Base-by-base conservation (phyloP, 2,329 filamentous ascomycete genomes). In the Dactylonectria estremocensis region DNA sequence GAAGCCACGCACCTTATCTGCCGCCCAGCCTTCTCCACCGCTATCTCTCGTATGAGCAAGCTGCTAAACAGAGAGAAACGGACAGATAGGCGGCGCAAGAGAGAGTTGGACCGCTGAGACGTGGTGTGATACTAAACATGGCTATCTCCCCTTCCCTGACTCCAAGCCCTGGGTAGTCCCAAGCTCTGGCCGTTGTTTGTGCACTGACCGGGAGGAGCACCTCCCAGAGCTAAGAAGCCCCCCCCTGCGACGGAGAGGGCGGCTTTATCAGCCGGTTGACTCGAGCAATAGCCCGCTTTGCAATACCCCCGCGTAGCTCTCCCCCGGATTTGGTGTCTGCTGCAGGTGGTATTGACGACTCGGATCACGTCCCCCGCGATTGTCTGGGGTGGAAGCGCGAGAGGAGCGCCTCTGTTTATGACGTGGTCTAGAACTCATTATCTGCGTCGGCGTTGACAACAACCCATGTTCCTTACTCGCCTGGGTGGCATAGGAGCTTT, bases 381-480 rank as follows among this genome's bases (percentile, higher is more conserved):
- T 22, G 46, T 65, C 63, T 49, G 63, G 63, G 63, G 63, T 61
- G 59, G 8, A 24, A 50, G 49, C 63, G 45, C 40, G 52, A 64
- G 64, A 67, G 64, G 64, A 67, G 64, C 64, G 55, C 64, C 64
- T 48, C 64, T 22, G 33, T 18, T 49, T 28, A 57, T 63, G 59
- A 63, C 59, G 50, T 53, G 59, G 48, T 59, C 24, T 22, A 24
- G 20, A 46, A 53, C 50, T 16, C 24, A 52, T 16, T 31, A 24
- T 49, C 16, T 16, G n/a, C 53, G 53, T 61, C 58, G 33, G 53
- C 14, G 11, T 24, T 37, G 31, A 31, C 35, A 53, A 52, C 35
- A 33, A 52, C 35, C 45, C 57, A 45, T 53, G 57, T 8, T 33
- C 33, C 14, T 24, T 28, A 37, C 48, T 37, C 22, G 16, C 16